Base-by-base conservation (phyloP, 2,329 filamentous ascomycete genomes). In the Nakataea oryzae region DNA sequence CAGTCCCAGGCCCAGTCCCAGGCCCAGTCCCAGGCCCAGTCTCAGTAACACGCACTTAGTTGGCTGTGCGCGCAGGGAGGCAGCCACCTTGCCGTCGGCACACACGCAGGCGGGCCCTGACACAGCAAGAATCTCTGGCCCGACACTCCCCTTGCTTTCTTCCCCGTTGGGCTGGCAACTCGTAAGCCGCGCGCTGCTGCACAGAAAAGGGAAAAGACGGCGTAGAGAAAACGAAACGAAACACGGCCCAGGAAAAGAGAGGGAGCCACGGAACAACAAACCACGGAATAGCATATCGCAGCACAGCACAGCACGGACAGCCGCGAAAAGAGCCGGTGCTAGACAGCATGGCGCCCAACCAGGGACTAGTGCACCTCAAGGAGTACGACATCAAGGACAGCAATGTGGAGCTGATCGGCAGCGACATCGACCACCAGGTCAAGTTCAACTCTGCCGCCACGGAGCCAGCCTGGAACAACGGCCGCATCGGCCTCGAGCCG, bases 301-400 rank as follows among this genome's bases (percentile, higher is more conserved):
- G n/a, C n/a, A n/a, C n/a, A n/a, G 27, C 28, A 17, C 17, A 32
- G 27, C 24, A 58, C 27, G 27, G 26, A 34, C 12, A 32, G n/a
- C 27, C 27, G 50, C 24, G 32, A 55, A 50, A 21, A 60, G 11
- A 54, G 13, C 9, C 55, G 13, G 28, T n/a, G n/a, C n/a, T n/a
- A n/a, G 32, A 59, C 60, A 28, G 21, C 29, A 88, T 88, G 85
- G 73, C 84, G 58, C 86, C 86, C 6, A 76, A 84, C 68, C 74
- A 84, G 69, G 85, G 85, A 56, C 76, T 88, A 54, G 81, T 87
- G 11, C 85, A 88, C 68, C 76, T 74, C 29, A 83, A 84, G 68
- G 79, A 87, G 69, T 87, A 88, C 69, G 83, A 89, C 70, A 82
- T 88, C 75, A 82, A 85, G 67, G 84, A 88, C 70, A 86, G 82